Conservation (phyloP, 352 stramenopile genomes). For the Pythium brachiatum region DNA sequence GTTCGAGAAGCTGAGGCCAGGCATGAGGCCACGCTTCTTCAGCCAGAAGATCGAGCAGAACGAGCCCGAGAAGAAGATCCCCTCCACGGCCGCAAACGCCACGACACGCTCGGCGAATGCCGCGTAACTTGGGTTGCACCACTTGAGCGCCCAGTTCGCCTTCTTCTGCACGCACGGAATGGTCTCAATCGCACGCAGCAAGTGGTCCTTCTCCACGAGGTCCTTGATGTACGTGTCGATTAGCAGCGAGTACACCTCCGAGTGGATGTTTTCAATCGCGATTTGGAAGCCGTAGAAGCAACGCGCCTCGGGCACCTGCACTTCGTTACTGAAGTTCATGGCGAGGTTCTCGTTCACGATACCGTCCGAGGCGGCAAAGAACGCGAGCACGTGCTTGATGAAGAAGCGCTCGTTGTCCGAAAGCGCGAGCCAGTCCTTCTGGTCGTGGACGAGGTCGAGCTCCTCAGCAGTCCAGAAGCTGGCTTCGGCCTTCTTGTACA, state of each 20-base stretch:
- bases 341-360: slow-evolving; percentile 99
- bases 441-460: slow-evolving; percentile 95
- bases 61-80: slow-evolving; percentile 98
- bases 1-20: slow-evolving; percentile 98
- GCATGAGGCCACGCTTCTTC: slow-evolving; percentile 99
- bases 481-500: slow-evolving; percentile 99
- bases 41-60: slow-evolving; percentile 99
- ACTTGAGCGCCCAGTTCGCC: slow-evolving; percentile 96
- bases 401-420: slow-evolving; percentile 96
- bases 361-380: slow-evolving; percentile 98
- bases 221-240: slow-evolving; percentile 99
- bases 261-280: slow-evolving; percentile 99
- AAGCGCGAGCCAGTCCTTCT: slow-evolving; percentile 94
- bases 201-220: slow-evolving; percentile 87
- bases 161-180: slow-evolving; percentile 98
- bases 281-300: slow-evolving; percentile 99
- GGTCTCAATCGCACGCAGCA: slow-evolving; percentile 97
- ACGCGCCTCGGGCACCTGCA: slow-evolving; percentile 95
- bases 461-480: slow-evolving; percentile 99
- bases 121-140: slow-evolving; percentile 91
- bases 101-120: slow-evolving; percentile 97
- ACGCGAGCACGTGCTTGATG: slow-evolving; percentile 97
- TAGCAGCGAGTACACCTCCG: slow-evolving; percentile 98
- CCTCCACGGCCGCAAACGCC: slow-evolving; percentile 97
- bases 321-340: slow-evolving; percentile 98